A percentile compares a stretch with the other conserved stretches of the same genome.
Conservation (phyloP, 345 rosid species). For the Brassica incana region DNA sequence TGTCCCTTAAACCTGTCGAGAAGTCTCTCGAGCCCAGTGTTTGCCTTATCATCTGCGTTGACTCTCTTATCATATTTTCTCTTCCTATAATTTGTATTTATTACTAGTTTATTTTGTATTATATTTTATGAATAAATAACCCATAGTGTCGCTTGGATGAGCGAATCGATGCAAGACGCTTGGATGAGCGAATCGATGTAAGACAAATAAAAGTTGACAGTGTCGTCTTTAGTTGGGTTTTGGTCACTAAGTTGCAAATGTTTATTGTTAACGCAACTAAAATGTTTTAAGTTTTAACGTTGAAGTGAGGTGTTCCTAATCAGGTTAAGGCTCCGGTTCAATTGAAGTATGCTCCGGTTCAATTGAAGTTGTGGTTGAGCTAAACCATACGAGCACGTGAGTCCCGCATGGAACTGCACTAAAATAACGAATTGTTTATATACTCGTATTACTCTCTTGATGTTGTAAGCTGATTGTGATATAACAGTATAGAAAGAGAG, state of each 20-base stretch:
- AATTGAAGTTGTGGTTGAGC: too few species aligned
- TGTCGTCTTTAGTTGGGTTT: not conserved
- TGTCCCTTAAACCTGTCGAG: conserved; percentile 36
- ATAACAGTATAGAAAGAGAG: too few species aligned
- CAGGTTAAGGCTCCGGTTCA: too few species aligned
- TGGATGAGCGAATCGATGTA: too few species aligned
- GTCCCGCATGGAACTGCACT: too few species aligned
- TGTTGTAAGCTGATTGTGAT: too few species aligned
- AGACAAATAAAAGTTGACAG: conserved; percentile 15
- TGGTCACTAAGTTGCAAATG: not conserved
- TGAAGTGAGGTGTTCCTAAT: not conserved
- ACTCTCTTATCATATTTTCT: not conserved
- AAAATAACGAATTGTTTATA: too few species aligned
- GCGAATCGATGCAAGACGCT: not conserved
- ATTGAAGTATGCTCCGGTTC: too few species aligned
- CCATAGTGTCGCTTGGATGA: conserved; percentile 3
- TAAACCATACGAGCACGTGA: too few species aligned
- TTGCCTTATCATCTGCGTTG: conserved; percentile 35
- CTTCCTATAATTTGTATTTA: not conserved
- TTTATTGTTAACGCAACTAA: not conserved
- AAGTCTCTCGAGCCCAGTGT: conserved; percentile 43
- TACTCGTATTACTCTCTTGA: too few species aligned
- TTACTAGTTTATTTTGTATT: not conserved
- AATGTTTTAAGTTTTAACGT: not conserved
- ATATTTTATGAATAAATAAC: conserved; percentile 1